These are phyloP conservation scores for Trametes cinnabarina DNA, from an alignment of 768 basidiomycete genomes.

Conservation along the genomic window DNA sequence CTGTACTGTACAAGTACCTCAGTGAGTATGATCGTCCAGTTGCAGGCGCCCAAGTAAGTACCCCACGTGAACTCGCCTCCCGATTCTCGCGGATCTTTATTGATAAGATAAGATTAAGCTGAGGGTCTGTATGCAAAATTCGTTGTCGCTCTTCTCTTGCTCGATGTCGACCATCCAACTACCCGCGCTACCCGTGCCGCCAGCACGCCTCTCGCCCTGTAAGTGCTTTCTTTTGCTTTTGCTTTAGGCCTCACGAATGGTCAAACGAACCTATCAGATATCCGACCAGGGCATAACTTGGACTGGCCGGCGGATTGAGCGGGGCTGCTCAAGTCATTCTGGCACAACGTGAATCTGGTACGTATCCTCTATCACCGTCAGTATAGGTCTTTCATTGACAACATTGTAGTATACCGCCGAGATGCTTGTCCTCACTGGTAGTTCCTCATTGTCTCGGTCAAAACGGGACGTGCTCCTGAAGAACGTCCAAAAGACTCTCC, in stretches of 20 bases:
- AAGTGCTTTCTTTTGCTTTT: no score
- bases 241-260: background rate
- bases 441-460: slow-evolving; percentile 69
- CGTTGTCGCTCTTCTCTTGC: background rate
- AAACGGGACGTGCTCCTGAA: slow-evolving; percentile 68
- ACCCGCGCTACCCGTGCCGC: background rate
- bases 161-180: slow-evolving; percentile 9
- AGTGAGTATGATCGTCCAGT: no score
- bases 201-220: background rate
- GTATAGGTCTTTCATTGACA: background rate
- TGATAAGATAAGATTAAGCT: slow-evolving; percentile 8
- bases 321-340: background rate
- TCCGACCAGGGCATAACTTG: background rate
- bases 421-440: slow-evolving; percentile 80
- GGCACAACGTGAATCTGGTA: background rate
- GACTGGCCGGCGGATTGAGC: background rate
- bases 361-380: no score
- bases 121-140: background rate
- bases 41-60: no score
- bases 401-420: no score
- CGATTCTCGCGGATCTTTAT: background rate
- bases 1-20: no score
- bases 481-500: slow-evolving; percentile 50
- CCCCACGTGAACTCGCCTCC: no score
- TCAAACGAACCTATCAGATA: background rate